Evolutionary conservation across 345 rosid species (phyloP).

Genomic region (Salix brachista): DNA sequence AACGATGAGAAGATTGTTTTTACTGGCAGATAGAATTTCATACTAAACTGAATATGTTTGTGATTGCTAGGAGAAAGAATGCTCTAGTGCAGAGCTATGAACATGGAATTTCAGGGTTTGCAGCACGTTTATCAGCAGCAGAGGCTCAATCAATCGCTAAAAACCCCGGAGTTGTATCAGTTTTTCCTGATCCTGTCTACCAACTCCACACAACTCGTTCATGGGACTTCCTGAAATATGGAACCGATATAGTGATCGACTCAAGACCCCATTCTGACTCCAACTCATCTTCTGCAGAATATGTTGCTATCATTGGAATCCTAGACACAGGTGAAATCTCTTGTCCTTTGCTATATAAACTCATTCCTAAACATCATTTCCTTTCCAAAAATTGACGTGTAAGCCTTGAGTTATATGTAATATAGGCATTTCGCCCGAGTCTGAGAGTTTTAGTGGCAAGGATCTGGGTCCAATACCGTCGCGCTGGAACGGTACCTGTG

Average conservation of each 20-base stretch:
- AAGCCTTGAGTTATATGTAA: not conserved
- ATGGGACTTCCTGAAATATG: conserved; percentile 82
- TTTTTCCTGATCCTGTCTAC: conserved; percentile 58
- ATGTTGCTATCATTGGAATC: conserved; percentile 60
- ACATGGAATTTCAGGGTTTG: conserved; percentile 77
- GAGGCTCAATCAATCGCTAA: conserved; percentile 56
- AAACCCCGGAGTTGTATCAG: conserved; percentile 65
- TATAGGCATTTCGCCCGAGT: conserved; percentile 85
- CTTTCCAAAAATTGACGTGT: not conserved
- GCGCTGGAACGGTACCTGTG: conserved; percentile 74
- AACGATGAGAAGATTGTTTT: not conserved
- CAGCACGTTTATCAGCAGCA: conserved; percentile 64
- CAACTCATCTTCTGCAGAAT: conserved; percentile 24
- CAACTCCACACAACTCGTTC: conserved; percentile 93
- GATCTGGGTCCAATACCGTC: conserved; percentile 55
- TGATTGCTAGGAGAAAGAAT: conserved; percentile 39
- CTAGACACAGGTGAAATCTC: conserved; percentile 56
- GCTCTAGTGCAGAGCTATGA: conserved; percentile 48
- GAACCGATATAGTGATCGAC: conserved; percentile 45
- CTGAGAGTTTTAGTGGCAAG: conserved; percentile 67
- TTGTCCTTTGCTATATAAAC: not conserved
- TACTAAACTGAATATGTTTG: not conserved
- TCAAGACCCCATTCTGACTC: conserved; percentile 32
- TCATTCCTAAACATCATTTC: not conserved
- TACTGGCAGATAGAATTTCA: not conserved